Evolutionary conservation across 768 basidiomycete species (phyloP).

Genomic region (Collybia sordida): DNA sequence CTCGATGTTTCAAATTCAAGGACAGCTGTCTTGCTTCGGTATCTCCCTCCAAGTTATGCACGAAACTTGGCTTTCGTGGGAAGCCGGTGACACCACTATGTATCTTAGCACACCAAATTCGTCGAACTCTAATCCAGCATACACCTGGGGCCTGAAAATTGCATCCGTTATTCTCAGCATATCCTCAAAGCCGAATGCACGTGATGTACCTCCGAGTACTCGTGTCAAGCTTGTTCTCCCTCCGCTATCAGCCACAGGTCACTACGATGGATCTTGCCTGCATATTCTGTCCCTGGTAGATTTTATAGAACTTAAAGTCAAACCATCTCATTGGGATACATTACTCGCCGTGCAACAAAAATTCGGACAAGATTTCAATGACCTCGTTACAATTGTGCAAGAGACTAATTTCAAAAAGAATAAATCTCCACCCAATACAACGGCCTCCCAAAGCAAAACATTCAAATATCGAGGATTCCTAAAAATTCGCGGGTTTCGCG

Average conservation of each 20-base stretch:
- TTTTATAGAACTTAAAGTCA: conserved; percentile 69
- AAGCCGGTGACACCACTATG: conserved; percentile 47
- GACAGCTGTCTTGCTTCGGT: conserved; percentile 47
- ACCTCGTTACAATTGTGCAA: conserved; percentile 65
- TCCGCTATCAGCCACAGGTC: conserved; percentile 60
- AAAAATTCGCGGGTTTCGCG: conserved; percentile 77
- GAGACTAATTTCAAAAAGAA: conserved; percentile 45
- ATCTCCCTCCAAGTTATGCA: conserved; percentile 82
- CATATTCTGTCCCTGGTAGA: conserved; percentile 63
- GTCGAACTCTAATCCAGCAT: conserved; percentile 27
- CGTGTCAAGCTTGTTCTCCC: conserved; percentile 68
- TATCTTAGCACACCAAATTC: conserved; percentile 43
- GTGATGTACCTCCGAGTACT: conserved; percentile 37
- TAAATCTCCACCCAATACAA: conserved; percentile 17
- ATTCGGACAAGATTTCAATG: conserved; percentile 87
- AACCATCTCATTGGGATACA: conserved; percentile 83
- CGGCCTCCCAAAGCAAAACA: conserved; percentile 5
- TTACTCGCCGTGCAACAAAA: conserved; percentile 83
- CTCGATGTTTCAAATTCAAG: conserved; percentile 49
- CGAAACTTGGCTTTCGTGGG: conserved; percentile 85
- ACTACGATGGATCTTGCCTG: conserved; percentile 47
- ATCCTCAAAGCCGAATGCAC: conserved; percentile 42
- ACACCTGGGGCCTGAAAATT: conserved; percentile 65
- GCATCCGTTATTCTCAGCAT: conserved; percentile 62
- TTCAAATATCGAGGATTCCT: conserved; percentile 50